phyloP scores from a whole-genome alignment of 2,329 filamentous ascomycete genomes.

The Aureobasidium uvarum region DNA sequence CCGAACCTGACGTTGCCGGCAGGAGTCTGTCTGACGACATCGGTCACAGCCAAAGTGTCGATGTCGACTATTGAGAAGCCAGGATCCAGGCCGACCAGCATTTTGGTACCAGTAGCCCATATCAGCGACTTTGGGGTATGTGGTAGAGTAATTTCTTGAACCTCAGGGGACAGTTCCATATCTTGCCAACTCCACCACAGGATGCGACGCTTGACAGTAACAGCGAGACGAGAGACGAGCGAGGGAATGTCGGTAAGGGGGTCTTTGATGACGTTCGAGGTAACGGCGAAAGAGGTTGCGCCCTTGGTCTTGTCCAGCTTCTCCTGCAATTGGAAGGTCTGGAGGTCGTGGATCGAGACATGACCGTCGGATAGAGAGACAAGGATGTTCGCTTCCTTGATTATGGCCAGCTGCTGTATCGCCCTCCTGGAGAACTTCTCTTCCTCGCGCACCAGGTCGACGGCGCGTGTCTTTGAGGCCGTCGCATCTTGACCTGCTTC shows the following conservation, averaged over 20 bases:
- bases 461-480: constrained; percentile 47
- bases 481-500: constrained; percentile 44
- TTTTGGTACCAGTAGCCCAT: constrained; percentile 82
- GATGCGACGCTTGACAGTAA: constrained; percentile 87
- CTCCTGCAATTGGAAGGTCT: constrained; percentile 79
- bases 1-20: constrained; percentile 71
- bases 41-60: constrained; percentile 67
- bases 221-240: constrained; percentile 86
- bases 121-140: constrained; percentile 85
- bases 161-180: constrained; percentile 75
- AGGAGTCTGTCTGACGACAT: constrained; percentile 74
- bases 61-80: constrained; percentile 90
- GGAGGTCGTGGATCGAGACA: constrained; percentile 84
- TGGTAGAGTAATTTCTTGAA: constrained; percentile 72
- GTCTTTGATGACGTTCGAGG: constrained; percentile 93
- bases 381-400: constrained; percentile 90
- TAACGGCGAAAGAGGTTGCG: constrained; percentile 85
- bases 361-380: constrained; percentile 88
- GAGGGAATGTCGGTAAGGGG: constrained; percentile 80
- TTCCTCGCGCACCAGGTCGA: constrained; percentile 84
- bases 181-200: constrained; percentile 95
- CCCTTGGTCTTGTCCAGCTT: constrained; percentile 80
- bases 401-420: constrained; percentile 89
- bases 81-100: constrained; percentile 87
- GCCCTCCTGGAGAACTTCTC: constrained; percentile 90